Percentiles rank a stretch among this genome's conserved stretches.
Evolutionary conservation across 2,329 filamentous ascomycete genomes (phyloP).

Genomic region (Dendrostoma leiphaemia): DNA sequence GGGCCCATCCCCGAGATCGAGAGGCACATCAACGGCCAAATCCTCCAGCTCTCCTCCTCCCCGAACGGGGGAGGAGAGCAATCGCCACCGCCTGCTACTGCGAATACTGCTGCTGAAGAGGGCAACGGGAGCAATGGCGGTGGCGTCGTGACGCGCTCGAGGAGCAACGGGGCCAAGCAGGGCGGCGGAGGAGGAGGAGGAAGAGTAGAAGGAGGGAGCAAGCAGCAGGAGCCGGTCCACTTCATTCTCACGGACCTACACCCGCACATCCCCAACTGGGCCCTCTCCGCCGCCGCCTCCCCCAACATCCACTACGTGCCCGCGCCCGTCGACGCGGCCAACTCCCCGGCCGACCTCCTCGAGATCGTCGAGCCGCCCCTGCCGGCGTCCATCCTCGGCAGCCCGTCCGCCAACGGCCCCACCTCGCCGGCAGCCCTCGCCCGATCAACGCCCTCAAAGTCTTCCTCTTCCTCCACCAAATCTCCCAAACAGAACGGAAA

Average conservation of each 20-base stretch:
- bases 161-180: neutral
- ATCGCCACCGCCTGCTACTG: no score
- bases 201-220: slow-evolving; percentile 1
- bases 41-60: no score
- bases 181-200: slow-evolving; percentile 18
- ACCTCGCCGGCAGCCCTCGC: no score
- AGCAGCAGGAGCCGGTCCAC: slow-evolving; percentile 34
- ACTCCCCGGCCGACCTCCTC: slow-evolving; percentile 52
- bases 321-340: slow-evolving; percentile 62
- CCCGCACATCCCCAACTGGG: slow-evolving; percentile 62
- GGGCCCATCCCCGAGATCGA: slow-evolving; percentile 68
- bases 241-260: slow-evolving; percentile 68
- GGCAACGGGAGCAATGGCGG: slow-evolving; percentile 13
- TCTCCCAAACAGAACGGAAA: neutral
- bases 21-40: slow-evolving; percentile 57
- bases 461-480: no score
- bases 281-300: slow-evolving; percentile 47
- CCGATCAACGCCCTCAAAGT: no score
- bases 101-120: no score
- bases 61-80: neutral
- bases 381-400: no score
- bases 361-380: slow-evolving; percentile 12
- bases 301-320: slow-evolving; percentile 58
- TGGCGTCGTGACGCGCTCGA: neutral
- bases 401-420: no score